Evolutionary conservation across 2,329 filamentous ascomycete genomes (phyloP).

Genomic region (Penicillium nordicum): DNA sequence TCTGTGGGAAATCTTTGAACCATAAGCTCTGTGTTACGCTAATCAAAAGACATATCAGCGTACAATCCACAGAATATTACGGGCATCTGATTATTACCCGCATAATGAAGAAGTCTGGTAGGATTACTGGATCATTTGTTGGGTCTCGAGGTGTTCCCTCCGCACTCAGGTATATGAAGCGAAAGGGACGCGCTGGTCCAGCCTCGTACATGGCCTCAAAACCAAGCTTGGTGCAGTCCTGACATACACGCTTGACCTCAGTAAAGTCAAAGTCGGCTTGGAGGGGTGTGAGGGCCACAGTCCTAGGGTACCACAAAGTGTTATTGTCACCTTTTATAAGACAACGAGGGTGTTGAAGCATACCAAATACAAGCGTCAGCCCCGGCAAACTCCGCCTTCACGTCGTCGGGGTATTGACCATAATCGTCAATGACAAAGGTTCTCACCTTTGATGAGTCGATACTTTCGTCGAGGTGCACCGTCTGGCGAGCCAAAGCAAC

Average conservation of each 20-base stretch:
- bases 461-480: background rate
- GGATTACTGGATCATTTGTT: slow-evolving; percentile 35
- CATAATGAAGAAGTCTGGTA: slow-evolving; percentile 12
- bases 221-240: slow-evolving; percentile 35
- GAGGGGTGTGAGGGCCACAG: slow-evolving; percentile 23
- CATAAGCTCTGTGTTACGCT: slow-evolving; percentile 13
- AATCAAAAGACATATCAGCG: background rate
- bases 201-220: slow-evolving; percentile 38
- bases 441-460: slow-evolving; percentile 28
- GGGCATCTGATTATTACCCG: background rate
- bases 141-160: slow-evolving; percentile 45
- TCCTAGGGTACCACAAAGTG: background rate
- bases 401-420: slow-evolving; percentile 30
- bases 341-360: background rate
- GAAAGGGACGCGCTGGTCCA: slow-evolving; percentile 34
- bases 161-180: slow-evolving; percentile 53
- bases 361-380: slow-evolving; percentile 42
- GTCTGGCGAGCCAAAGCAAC: slow-evolving; percentile 9
- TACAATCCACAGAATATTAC: background rate
- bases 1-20: slow-evolving; percentile 2
- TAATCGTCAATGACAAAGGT: slow-evolving; percentile 33
- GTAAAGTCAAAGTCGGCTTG: slow-evolving; percentile 34
- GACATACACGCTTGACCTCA: slow-evolving; percentile 42
- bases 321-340: background rate
- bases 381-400: slow-evolving; percentile 29